Evolutionary conservation across 257 asterid species (phyloP).

Genomic region (Coffea canephora): DNA sequence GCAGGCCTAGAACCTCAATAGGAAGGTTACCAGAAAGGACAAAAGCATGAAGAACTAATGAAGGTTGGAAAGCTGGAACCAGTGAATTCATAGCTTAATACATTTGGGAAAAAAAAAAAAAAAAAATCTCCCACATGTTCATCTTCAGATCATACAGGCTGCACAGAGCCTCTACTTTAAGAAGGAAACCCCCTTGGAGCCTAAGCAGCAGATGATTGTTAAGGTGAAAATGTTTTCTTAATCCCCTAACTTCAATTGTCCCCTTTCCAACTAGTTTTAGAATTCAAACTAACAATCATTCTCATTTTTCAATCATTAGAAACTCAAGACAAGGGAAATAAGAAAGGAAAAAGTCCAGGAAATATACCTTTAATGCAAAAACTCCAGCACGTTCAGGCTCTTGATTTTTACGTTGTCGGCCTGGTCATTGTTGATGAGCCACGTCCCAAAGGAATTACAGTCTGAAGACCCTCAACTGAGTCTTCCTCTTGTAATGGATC

Average conservation of each 20-base stretch:
- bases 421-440: slow-evolving; percentile 95
- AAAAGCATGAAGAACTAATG: not conserved
- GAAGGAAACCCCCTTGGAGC: not conserved
- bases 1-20: not conserved
- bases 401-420: slow-evolving; percentile 66
- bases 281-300: not conserved
- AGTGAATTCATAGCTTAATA: not conserved
- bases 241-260: not conserved
- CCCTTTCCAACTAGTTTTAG: not conserved
- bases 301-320: not conserved
- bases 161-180: not conserved
- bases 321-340: not conserved
- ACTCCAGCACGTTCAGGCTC: not conserved
- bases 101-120: not conserved
- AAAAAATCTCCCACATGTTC: not conserved
- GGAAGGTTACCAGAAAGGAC: not conserved
- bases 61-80: not conserved
- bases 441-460: slow-evolving; percentile 75
- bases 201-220: not conserved
- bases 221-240: not conserved
- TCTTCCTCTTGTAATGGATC: slow-evolving; percentile 56
- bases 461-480: slow-evolving; percentile 52
- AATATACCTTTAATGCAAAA: slow-evolving; percentile 5
- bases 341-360: not conserved
- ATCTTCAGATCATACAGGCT: not conserved